phyloP scores from a whole-genome alignment of 2,329 filamentous ascomycete species.

The Endocalyx cinctus region DNA sequence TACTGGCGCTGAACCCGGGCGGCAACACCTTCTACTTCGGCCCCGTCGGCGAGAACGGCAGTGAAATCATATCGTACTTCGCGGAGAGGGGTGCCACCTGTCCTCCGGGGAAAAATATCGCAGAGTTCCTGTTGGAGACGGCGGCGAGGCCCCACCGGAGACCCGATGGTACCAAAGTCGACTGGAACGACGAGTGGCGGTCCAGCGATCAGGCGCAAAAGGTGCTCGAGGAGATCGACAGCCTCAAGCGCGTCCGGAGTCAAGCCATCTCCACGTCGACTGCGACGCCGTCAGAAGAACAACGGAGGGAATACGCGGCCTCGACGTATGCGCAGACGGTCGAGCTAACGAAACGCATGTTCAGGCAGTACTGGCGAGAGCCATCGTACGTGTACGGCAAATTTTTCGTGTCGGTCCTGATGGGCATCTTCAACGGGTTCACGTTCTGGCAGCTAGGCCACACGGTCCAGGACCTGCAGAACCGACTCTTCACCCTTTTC shows the following conservation, averaged over 20 bases:
- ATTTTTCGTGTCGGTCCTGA: constrained; percentile 65
- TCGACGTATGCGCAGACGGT: constrained; percentile 57
- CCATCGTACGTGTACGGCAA: constrained; percentile 74
- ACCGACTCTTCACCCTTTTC: constrained; percentile 72
- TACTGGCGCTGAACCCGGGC: constrained; percentile 63
- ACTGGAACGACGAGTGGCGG: constrained; percentile 75
- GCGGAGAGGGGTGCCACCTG: constrained; percentile 60
- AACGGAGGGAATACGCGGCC: constrained; percentile 59
- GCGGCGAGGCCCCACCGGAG: constrained; percentile 31
- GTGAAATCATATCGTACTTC: constrained; percentile 64
- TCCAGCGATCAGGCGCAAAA: constrained; percentile 56
- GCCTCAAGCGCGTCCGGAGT: constrained; percentile 41
- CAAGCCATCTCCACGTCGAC: constrained; percentile 4
- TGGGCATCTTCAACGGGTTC: constrained; percentile 76
- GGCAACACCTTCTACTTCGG: constrained; percentile 73
- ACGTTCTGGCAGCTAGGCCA: constrained; percentile 69
- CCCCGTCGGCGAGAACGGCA: constrained; percentile 62
- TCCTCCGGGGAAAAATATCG: constrained; percentile 49
- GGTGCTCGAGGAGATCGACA: constrained; percentile 61
- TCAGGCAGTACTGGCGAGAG: constrained; percentile 70
- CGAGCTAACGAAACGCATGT: constrained; percentile 65
- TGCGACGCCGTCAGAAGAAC: constrained; percentile 39
- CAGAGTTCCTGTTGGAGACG: constrained; percentile 46
- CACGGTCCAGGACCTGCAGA: constrained; percentile 64
- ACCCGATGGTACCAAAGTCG: constrained; percentile 38